Conservation (phyloP, 768 basidiomycete species). For the Exsudoporus frostii region DNA sequence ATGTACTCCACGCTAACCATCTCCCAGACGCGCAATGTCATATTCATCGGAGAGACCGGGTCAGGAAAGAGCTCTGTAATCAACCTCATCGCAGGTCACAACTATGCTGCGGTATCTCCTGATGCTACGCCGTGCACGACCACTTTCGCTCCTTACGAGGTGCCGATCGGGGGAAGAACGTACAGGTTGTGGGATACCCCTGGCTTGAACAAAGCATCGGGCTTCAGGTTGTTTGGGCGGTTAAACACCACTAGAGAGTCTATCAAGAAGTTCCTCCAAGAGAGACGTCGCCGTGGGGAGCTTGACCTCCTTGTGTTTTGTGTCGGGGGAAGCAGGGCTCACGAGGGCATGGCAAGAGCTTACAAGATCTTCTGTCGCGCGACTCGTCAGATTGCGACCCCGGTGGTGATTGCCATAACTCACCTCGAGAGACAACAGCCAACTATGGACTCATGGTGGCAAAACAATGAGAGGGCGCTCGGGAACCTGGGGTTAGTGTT, state of each 20-base stretch:
- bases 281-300: constrained; percentile 19
- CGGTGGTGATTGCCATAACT: constrained; percentile 38
- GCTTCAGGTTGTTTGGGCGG: constrained; percentile 9
- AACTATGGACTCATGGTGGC: constrained; percentile 35
- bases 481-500: constrained; percentile 20
- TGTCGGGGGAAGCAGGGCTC: constrained; percentile 17
- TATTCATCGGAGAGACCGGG: constrained; percentile 36
- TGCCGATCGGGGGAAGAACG: constrained; percentile 12
- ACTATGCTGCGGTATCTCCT: constrained; percentile 27
- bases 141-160: constrained; percentile 19
- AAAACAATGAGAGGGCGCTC: constrained; percentile 20
- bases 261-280: constrained; percentile 33
- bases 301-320: constrained; percentile 26
- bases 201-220: constrained; percentile 21
- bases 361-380: constrained; percentile 29
- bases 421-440: constrained; percentile 33
- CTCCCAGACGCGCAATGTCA: constrained; percentile 28
- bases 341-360: constrained; percentile 4
- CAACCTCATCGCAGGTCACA: constrained; percentile 34
- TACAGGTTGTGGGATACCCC: constrained; percentile 34
- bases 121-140: constrained; percentile 33
- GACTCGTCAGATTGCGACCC: constrained; percentile 32
- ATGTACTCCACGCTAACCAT: background rate
- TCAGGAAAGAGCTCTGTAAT: constrained; percentile 41
- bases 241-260: background rate